Evolutionary conservation across 176 grass and related monocot species (phyloP), one percentile per base, ranked within the genome.

Genomic region (Saccharum spontaneum): DNA sequence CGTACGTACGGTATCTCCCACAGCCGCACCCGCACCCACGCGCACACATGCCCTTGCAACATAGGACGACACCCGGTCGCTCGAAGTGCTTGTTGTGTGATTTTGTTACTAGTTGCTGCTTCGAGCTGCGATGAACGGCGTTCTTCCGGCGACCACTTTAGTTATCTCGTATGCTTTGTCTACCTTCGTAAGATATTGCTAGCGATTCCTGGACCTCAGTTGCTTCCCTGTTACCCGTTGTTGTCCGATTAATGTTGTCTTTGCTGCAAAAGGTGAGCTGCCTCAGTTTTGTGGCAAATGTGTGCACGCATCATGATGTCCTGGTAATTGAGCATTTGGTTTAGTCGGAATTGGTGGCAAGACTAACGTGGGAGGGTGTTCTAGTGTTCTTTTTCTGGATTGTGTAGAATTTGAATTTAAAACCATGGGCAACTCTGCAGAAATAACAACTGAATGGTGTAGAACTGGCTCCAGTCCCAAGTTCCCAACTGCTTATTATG

Each of bases 1-100:
- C 60, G 94, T 97, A 76, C 26, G 86, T 82, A 68, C 57, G n/a
- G 57, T 41, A 13, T 16, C 22, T 15, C 8, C 36, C 50, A 15
- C 40, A 2, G 36, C 8, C 49, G 20, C 46, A 10, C 37, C 5
- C 36, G 31, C 46, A 9, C 69, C 10, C 33, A 49, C 44, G 9
- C 40, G 0, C 14, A 11, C 14, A 11, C 1, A 2, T 77, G 20
- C 26, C n/a, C 8, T 7, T 24, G n/a, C 60, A 10, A 67, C 16
- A 15, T 15, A 22, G 31, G 14, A 17, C 8, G 33, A 33, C 3
- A 48, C 8, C 34, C 22, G 23, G 3, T 84, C 64, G 63, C 11
- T 41, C n/a, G 49, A 38, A 39, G 2, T 38, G 33, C 23, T 54
- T 36, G 46, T 1, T 54, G 73, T 49, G 20, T 54, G 46, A 50